Percentiles rank a stretch among this genome's conserved stretches.
These are phyloP conservation scores for Candida glaebosa DNA, from an alignment of 805 yeast genomes.

Conservation along the genomic window DNA sequence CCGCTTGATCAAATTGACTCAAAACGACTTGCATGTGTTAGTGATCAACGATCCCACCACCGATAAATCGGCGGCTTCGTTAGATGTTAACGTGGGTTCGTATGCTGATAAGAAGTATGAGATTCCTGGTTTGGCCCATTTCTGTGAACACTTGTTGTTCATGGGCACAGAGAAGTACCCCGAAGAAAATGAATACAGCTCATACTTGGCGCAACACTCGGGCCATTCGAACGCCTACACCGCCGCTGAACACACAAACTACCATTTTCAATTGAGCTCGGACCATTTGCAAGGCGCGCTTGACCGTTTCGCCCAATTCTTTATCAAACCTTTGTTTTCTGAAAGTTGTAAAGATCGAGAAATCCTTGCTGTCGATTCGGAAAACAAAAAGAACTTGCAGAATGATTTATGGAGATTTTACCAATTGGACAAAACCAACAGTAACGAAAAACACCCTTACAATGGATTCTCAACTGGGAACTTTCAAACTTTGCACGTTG, in stretches of 20 bases:
- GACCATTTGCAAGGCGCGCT: slow-evolving; percentile 80
- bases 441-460: slow-evolving; percentile 78
- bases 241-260: slow-evolving; percentile 83
- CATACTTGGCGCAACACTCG: slow-evolving; percentile 75
- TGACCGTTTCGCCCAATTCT: slow-evolving; percentile 91
- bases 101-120: slow-evolving; percentile 59
- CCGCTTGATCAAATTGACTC: slow-evolving; percentile 52
- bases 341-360: slow-evolving; percentile 82
- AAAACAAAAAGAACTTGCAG: slow-evolving; percentile 90
- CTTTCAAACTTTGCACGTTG: slow-evolving; percentile 62
- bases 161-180: slow-evolving; percentile 82
- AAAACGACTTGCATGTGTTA: slow-evolving; percentile 57
- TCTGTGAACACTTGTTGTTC: slow-evolving; percentile 60
- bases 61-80: slow-evolving; percentile 74
- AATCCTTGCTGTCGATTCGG: slow-evolving; percentile 92
- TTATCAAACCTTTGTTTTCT: slow-evolving; percentile 77
- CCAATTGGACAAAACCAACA: slow-evolving; percentile 73
- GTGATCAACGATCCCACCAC: slow-evolving; percentile 66
- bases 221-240: slow-evolving; percentile 94
- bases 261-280: slow-evolving; percentile 79
- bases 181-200: slow-evolving; percentile 67
- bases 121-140: slow-evolving; percentile 76
- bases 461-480: slow-evolving; percentile 92
- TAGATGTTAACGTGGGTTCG: slow-evolving; percentile 77
- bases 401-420: slow-evolving; percentile 84